Evolutionary conservation across 2,329 filamentous ascomycete genomes (phyloP).

Genomic region (Aspergillus uvarum): DNA sequence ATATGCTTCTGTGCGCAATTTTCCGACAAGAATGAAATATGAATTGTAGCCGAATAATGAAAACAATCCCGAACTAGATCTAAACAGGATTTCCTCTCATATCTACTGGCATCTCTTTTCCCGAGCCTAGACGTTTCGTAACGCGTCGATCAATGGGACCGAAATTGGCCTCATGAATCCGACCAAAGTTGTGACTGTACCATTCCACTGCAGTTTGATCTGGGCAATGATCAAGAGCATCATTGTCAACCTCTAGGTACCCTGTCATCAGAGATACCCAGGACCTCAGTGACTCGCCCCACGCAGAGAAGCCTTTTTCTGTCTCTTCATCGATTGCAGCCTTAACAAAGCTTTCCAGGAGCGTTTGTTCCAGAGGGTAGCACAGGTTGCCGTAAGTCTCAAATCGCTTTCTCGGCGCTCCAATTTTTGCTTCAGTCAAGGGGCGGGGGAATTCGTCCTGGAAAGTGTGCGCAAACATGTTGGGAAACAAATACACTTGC

Average conservation of each 20-base stretch:
- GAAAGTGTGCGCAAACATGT: conserved; percentile 8
- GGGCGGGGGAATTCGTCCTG: neutral
- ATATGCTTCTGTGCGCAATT: too few species aligned
- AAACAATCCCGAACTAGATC: neutral
- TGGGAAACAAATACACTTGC: conserved; percentile 8
- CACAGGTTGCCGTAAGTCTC: conserved; percentile 7
- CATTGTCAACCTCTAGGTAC: conserved; percentile 29
- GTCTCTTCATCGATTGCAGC: conserved; percentile 28
- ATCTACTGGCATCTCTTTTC: conserved; percentile 28
- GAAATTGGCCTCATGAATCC: conserved; percentile 24
- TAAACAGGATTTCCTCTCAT: conserved; percentile 25
- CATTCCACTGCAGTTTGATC: conserved; percentile 27
- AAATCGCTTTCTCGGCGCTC: neutral
- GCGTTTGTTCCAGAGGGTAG: conserved; percentile 10
- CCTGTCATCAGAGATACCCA: conserved; percentile 29
- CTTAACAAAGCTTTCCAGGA: conserved; percentile 16
- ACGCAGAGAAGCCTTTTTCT: conserved; percentile 21
- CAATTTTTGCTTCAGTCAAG: neutral
- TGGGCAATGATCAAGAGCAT: conserved; percentile 26
- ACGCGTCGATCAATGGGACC: conserved; percentile 26
- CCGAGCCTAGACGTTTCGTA: conserved; percentile 28
- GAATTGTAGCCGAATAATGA: conserved; percentile 3
- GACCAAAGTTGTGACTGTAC: conserved; percentile 31
- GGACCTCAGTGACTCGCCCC: conserved; percentile 20
- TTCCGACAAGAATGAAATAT: neutral